Percentiles rank a stretch among this genome's conserved stretches.
Conservation (phyloP, 2,329 filamentous ascomycete genomes). For the Chaetomium sp. region DNA sequence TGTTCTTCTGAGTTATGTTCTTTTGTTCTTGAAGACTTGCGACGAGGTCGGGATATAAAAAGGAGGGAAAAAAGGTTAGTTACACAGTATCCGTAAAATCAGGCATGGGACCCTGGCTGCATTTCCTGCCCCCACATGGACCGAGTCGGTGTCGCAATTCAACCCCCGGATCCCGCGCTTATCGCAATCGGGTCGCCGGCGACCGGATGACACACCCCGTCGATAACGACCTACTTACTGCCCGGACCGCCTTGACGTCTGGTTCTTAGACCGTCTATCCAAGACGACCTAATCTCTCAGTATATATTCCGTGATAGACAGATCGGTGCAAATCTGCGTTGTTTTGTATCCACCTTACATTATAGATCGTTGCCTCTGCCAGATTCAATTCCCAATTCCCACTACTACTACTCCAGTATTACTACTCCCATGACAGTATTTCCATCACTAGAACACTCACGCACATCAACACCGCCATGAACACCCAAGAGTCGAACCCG, state of each 20-base stretch:
- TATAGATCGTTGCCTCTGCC: neutral
- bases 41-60: no score
- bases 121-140: no score
- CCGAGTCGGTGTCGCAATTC: neutral
- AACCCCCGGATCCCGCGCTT: slow-evolving; percentile 3
- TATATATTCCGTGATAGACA: neutral
- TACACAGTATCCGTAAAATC: no score
- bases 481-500: slow-evolving; percentile 52
- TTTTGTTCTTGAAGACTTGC: no score
- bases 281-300: neutral
- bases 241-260: neutral
- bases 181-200: slow-evolving; percentile 19
- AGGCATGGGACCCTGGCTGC: no score
- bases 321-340: no score
- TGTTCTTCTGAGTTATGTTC: no score
- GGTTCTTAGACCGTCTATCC: neutral
- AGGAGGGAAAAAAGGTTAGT: no score
- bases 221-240: no score
- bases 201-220: slow-evolving; percentile 24
- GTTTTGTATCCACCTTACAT: neutral
- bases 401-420: no score
- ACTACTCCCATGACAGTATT: no score
- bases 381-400: neutral
- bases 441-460: no score
- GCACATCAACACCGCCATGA: slow-evolving; percentile 31